phyloP scores from a whole-genome alignment of 2,329 filamentous ascomycete genomes.

The Kalaharituber pfeilii region DNA sequence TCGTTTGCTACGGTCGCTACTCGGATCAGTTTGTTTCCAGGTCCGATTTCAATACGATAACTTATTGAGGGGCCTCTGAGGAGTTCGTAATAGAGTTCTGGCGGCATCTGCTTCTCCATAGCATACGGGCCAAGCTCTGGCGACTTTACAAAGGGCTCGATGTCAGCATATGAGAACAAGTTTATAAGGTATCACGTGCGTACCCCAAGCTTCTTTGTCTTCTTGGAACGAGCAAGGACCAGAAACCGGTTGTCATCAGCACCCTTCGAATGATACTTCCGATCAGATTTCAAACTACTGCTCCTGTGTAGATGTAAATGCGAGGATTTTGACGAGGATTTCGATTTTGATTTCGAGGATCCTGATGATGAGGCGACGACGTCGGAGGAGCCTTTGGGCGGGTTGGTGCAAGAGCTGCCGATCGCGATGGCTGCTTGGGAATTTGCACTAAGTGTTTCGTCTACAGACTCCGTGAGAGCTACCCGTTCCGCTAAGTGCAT shows the following conservation, averaged over 20 bases:
- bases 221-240: too few relatives aligned
- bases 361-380: too few relatives aligned
- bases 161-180: slow-evolving; percentile 4
- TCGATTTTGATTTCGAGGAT: not conserved
- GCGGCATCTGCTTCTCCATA: slow-evolving; percentile 57
- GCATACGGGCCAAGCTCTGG: slow-evolving; percentile 54
- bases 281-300: not conserved
- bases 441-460: not conserved
- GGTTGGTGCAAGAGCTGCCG: too few relatives aligned
- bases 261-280: too few relatives aligned
- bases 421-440: too few relatives aligned
- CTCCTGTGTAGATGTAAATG: not conserved
- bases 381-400: too few relatives aligned
- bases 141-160: slow-evolving; percentile 26
- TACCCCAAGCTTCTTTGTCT: not conserved
- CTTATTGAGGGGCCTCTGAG: slow-evolving; percentile 40
- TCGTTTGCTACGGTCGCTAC: slow-evolving; percentile 33
- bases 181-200: slow-evolving; percentile 6
- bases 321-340: not conserved
- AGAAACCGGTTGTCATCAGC: too few relatives aligned
- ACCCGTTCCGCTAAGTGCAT: slow-evolving; percentile 38
- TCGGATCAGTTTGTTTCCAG: slow-evolving; percentile 30
- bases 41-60: slow-evolving; percentile 34
- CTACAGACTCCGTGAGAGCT: slow-evolving; percentile 28
- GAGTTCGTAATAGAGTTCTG: slow-evolving; percentile 46